Conservation (phyloP, 306 rosid species). For the Myrica gale region DNA sequence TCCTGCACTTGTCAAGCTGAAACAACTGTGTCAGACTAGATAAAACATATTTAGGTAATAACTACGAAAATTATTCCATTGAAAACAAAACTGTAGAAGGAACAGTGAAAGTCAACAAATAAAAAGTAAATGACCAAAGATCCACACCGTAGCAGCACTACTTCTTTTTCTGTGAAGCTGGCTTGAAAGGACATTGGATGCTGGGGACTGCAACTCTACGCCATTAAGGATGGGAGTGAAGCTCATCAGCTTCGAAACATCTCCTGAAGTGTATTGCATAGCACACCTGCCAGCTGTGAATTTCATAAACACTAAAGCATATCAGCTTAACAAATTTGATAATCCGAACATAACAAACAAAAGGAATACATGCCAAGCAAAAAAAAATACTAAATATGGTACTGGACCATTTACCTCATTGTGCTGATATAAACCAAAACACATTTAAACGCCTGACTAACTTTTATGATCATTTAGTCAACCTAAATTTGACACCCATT, state of each 20-base stretch:
- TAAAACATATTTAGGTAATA: constrained; percentile 12
- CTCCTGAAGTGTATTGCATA: constrained; percentile 79
- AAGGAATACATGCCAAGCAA: constrained; percentile 23
- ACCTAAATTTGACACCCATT: constrained; percentile 17
- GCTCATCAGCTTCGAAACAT: constrained; percentile 58
- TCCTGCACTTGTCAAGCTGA: constrained; percentile 81
- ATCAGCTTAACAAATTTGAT: constrained; percentile 24
- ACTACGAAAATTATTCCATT: constrained; percentile 14
- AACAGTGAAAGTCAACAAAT: constrained; percentile 5
- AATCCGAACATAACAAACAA: not conserved
- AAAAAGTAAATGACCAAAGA: constrained; percentile 17
- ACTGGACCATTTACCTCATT: not conserved
- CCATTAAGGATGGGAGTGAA: constrained; percentile 57
- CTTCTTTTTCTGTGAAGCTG: constrained; percentile 39
- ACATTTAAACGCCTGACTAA: constrained; percentile 24
- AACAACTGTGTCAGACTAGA: constrained; percentile 36
- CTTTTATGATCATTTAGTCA: constrained; percentile 19
- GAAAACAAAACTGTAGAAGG: constrained; percentile 10
- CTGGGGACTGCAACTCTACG: constrained; percentile 46
- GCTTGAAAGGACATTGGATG: constrained; percentile 44
- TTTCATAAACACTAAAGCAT: constrained; percentile 15
- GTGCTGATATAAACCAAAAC: constrained; percentile 19
- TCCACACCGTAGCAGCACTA: constrained; percentile 47
- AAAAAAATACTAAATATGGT: constrained; percentile 8
- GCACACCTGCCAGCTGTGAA: constrained; percentile 60